phyloP scores from a whole-genome alignment of 164 flowering plant genomes.

The Nymphaea thermarum region DNA sequence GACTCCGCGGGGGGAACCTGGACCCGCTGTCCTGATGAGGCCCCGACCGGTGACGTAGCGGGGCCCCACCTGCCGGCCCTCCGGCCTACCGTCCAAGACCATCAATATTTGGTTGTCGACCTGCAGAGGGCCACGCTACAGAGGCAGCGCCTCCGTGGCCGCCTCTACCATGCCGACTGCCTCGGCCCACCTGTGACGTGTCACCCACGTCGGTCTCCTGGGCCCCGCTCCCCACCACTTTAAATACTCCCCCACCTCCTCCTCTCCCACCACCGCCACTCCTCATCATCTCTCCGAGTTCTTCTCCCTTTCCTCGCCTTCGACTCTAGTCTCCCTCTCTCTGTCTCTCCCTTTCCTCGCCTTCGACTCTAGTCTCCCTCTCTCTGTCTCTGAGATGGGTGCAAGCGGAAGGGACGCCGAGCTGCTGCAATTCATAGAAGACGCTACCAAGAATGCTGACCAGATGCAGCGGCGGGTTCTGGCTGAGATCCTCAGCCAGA shows the following conservation, averaged over 20 bases:
- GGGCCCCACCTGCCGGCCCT: background rate
- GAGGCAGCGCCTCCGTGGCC: constrained; percentile 1
- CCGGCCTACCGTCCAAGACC: background rate
- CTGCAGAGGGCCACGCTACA: background rate
- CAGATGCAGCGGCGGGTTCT: constrained; percentile 23
- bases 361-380: background rate
- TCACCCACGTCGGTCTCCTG: background rate
- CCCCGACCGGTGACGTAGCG: background rate
- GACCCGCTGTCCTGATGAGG: background rate
- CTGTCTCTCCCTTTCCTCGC: background rate
- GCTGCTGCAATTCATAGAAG: constrained; percentile 27
- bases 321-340: background rate
- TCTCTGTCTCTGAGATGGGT: background rate
- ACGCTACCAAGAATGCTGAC: constrained; percentile 25
- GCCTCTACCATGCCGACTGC: background rate
- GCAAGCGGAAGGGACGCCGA: constrained; percentile 20
- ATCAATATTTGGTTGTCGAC: no score
- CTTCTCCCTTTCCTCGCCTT: background rate
- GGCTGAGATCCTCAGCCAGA: constrained; percentile 22
- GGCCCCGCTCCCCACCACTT: background rate
- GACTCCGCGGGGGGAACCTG: background rate
- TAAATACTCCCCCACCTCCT: no score
- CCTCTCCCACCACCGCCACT: background rate
- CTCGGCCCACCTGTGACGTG: background rate
- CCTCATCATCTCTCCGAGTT: background rate